Base-by-base conservation (phyloP, 2,329 filamentous ascomycete genomes). In the Cercospora sp. region DNA sequence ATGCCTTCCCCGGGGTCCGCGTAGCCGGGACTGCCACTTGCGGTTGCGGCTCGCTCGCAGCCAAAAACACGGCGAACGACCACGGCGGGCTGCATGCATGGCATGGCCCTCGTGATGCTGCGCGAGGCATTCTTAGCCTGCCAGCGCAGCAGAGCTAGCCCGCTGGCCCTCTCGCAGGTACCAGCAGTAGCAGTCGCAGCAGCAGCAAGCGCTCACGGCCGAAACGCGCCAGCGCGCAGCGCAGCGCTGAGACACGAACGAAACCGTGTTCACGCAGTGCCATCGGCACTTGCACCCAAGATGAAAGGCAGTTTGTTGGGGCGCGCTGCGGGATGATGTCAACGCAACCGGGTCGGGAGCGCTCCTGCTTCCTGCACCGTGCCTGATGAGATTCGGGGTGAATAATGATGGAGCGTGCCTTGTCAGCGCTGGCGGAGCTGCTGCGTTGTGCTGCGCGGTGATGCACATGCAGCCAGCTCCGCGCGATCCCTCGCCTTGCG, bases 221-320 rank as follows among this genome's bases (percentile, higher is more conserved):
- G 62, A 57, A 64, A 42, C 30, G 23, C 16, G 20, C 26, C 30
- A 57, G 31, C 45, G 30, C 51, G 51, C 42, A 48, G 28, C 60
- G 36, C 26, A 26, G 20, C 42, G 60, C 28, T 64, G 62, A 64
- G 62, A 64, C 62, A 64, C 62, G 62, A 58, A 31, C 62, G 62
- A 64, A 64, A 64, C 62, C 23, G 33, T 57, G 62, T 64, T 33
- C 48, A 64, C 28, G 30, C 30, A 64, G 61, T 53, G 26, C 48
- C 30, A 40, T 58, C 62, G 62, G 62, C 51, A 64, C 31, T 58
- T 64, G 48, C 10, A 31, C 13, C 26, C 26, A 30, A 10, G 26
- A 33, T n/a, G 26, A 18, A 57, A 58, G 53, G 53, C 53, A 30
- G 53, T 58, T 58, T 16, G n/a, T 18, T 58, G 53, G 53, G 48